Evolutionary conservation across 805 yeast species (phyloP), one percentile per base, ranked within the genome.

Genomic region (Lachancea fermentati): DNA sequence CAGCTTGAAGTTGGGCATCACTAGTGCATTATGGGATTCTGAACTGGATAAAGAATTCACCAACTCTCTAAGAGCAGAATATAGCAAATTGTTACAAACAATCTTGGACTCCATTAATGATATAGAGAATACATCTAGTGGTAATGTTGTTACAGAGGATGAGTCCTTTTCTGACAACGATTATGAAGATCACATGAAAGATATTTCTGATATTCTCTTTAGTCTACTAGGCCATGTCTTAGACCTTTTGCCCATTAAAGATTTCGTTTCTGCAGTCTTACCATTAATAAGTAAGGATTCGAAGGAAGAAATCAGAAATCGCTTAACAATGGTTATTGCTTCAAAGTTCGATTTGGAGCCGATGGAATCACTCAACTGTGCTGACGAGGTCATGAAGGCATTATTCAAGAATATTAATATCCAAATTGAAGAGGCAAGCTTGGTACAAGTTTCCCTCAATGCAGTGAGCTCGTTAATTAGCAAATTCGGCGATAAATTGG

Each of bases 341-440:
- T 65, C 71, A 19, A 86, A 85, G 57, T 85, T 87, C 52, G 85
- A 79, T 19, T 59, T 70, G 38, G 96, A 87, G 56, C 68, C 79
- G 28, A 59, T 69, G 15, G 76, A 73, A 31, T 78, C 77, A 28
- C 62, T 58, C 1, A 55, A 67, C 28, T 78, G 82, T 12, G 78
- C 85, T 22, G 58, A 62, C 5, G 57, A 59, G 8, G 69, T 84
- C 39, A 62, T 81, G 29, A 72, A 76, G 2, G 66, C 71, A 3
- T 66, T 85, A 40, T 54, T 74, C 26, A 73, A 74, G 26, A 48
- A 48, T 30, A 53, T 67, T 6, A 42, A 49, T 5, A 11, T 7
- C 11, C 51, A 55, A 17, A 34, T 44, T 13, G 41, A 50, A n/a
- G 32, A 53, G 11, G 52, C 61, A 29, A 79, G 73, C 40, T 65